Evolutionary conservation across 2,329 filamentous ascomycete genomes (phyloP), one percentile per base, ranked within the genome.

Genomic region (Colletotrichum shisoi): DNA sequence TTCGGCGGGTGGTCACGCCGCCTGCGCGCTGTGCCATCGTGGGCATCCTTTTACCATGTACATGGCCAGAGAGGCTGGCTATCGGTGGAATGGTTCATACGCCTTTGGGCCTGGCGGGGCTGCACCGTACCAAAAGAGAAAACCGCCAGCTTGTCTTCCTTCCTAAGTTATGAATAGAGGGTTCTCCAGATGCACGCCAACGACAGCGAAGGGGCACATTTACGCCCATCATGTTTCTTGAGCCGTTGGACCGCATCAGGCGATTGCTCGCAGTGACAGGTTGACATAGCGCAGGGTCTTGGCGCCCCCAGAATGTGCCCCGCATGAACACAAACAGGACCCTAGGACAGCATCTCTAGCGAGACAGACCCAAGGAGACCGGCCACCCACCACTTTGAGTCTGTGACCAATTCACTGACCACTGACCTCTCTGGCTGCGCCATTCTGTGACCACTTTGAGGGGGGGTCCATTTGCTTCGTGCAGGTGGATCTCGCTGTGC

Each of bases 281-380:
- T n/a, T 59, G 21, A 42, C 66, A 57, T 27, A 68, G 57, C 57
- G 62, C 64, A 61, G 66, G 66, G 66, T 57, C 66, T 67, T 62
- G 66, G 65, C 65, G 56, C 44, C 42, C 34, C 56, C 60, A 54
- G 39, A 37, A 37, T 37, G 17, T 65, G 54, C 65, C 65, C 62
- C 65, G 65, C 65, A 68, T 65, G 56, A 68, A 39, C 57, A 37
- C 27, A 24, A 56, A 27, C 53, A 21, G 39, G 17, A 31, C 57
- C 42, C 37, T 2, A 42, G 39, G 24, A 31, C 57, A 52, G 53
- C 3, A 42, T 49, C 21, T 34, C 49, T 58, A 58, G 61, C 15
- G 61, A 45, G 49, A 40, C 7, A 34, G 31, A 34, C 31, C 31
- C 31, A 34, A 34, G 31, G 31, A 34, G 31, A 9, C 31, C 45